These are phyloP conservation scores for Coriolopsis trogii DNA, from an alignment of 1,284 basidiomycete genomes.

Conservation along the genomic window DNA sequence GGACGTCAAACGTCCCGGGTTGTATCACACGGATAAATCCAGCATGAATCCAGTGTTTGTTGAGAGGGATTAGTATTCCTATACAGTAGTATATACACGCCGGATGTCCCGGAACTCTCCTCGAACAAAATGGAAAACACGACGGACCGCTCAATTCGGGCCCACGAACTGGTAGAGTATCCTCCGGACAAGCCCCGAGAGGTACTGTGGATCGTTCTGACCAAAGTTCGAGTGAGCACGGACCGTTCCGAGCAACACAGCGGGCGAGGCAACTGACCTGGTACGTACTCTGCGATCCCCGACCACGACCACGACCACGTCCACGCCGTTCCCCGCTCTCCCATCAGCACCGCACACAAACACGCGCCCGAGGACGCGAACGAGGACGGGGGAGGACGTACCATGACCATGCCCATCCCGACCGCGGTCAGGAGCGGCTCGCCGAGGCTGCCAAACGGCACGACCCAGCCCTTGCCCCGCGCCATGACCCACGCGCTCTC, in stretches of 20 bases:
- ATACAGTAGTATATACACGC: slow-evolving; percentile 3
- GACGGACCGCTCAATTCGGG: slow-evolving; percentile 67
- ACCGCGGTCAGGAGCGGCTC: slow-evolving; percentile 68
- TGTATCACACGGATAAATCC: no score
- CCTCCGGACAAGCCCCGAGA: slow-evolving; percentile 85
- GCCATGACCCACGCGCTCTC: slow-evolving; percentile 88
- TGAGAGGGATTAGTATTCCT: slow-evolving; percentile 1
- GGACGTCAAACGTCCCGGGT: no score
- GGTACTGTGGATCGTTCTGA: slow-evolving; percentile 86
- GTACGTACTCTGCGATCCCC: slow-evolving; percentile 45
- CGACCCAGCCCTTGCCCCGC: slow-evolving; percentile 77
- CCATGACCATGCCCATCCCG: slow-evolving; percentile 94
- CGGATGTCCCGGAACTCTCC: no score
- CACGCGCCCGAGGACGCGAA: background rate
- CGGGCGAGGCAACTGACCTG: slow-evolving; percentile 42
- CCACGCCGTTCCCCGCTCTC: no score
- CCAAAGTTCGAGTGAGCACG: slow-evolving; percentile 27
- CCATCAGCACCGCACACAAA: background rate
- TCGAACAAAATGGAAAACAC: no score
- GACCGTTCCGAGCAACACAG: slow-evolving; percentile 12
- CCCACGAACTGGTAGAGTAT: slow-evolving; percentile 94
- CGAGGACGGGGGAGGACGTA: slow-evolving; percentile 35
- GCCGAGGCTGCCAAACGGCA: slow-evolving; percentile 72
- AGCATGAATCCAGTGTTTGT: no score
- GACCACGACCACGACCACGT: background rate